Conservation (phyloP, 345 rosid genomes). For the Ceriops zippeliana region DNA sequence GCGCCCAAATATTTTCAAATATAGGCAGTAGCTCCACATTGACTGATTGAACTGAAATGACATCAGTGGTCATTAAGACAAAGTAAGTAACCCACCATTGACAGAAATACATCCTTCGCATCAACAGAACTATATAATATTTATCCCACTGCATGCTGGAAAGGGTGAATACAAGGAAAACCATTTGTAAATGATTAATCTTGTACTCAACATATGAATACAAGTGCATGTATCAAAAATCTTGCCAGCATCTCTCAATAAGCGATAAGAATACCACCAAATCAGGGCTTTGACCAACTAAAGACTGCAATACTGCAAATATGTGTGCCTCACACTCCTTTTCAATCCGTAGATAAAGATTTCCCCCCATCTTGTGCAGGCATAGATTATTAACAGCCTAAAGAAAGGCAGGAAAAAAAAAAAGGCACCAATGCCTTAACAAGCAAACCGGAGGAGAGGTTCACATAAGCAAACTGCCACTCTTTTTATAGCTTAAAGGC, state of each 20-base stretch:
- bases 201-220: too few species aligned
- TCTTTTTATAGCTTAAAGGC: not conserved
- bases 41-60: too few species aligned
- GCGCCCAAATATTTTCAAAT: too few species aligned
- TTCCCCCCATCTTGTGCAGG: constrained; percentile 86
- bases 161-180: too few species aligned
- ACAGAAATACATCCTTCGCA: too few species aligned
- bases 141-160: too few species aligned
- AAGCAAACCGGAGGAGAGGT: constrained; percentile 8
- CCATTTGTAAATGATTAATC: too few species aligned
- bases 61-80: too few species aligned
- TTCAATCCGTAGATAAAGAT: constrained; percentile 80
- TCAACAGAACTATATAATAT: too few species aligned
- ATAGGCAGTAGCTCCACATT: too few species aligned
- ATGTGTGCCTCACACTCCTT: constrained; percentile 84
- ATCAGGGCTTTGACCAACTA: constrained; percentile 94
- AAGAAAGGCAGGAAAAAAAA: constrained; percentile 5
- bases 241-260: constrained; percentile 95
- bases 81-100: too few species aligned
- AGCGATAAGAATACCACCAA: constrained; percentile 82
- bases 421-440: not conserved
- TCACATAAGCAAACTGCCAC: constrained; percentile 9
- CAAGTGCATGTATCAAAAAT: constrained; percentile 38
- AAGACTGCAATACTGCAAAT: constrained; percentile 66
- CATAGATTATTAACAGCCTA: constrained; percentile 94